These are phyloP conservation scores for Mycena indigotica DNA, from an alignment of 768 basidiomycete genomes.

Conservation along the genomic window DNA sequence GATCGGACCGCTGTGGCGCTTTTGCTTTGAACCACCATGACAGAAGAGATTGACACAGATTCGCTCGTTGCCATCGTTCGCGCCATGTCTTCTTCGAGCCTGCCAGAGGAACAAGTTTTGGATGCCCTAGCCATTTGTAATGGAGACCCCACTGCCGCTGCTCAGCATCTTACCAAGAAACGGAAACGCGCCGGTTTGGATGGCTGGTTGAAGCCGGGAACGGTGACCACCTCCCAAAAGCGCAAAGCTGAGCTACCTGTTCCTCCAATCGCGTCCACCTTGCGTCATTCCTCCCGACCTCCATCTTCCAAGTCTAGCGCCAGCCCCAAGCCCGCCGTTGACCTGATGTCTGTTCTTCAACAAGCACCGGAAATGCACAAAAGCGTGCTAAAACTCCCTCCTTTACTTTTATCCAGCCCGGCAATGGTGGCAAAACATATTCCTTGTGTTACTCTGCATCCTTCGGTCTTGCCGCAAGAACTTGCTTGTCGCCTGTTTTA, in stretches of 20 bases:
- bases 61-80: slow-evolving; percentile 66
- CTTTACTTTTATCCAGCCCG: slow-evolving; percentile 64
- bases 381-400: slow-evolving; percentile 47
- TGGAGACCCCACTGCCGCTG: slow-evolving; percentile 60
- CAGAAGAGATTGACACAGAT: slow-evolving; percentile 60
- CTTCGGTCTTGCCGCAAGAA: slow-evolving; percentile 68
- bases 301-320: background rate
- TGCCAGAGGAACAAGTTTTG: slow-evolving; percentile 45
- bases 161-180: slow-evolving; percentile 43
- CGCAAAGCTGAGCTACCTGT: background rate
- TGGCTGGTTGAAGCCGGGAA: slow-evolving; percentile 52
- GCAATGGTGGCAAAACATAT: slow-evolving; percentile 67
- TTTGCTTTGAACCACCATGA: background rate
- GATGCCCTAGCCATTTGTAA: slow-evolving; percentile 58
- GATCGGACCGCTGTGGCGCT: too few relatives aligned
- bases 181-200: slow-evolving; percentile 51
- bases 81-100: slow-evolving; percentile 49
- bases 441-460: slow-evolving; percentile 70
- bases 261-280: slow-evolving; percentile 4
- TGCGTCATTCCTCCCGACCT: background rate
- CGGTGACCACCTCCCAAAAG: too few relatives aligned
- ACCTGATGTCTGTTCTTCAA: slow-evolving; percentile 61
- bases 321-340: slow-evolving; percentile 35
- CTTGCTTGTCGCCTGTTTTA: slow-evolving; percentile 78
- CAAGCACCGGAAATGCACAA: slow-evolving; percentile 46